Percentiles rank a stretch among this genome's conserved stretches.
Conservation (phyloP, 352 stramenopile genomes). For the Pythium aphanidermatum region DNA sequence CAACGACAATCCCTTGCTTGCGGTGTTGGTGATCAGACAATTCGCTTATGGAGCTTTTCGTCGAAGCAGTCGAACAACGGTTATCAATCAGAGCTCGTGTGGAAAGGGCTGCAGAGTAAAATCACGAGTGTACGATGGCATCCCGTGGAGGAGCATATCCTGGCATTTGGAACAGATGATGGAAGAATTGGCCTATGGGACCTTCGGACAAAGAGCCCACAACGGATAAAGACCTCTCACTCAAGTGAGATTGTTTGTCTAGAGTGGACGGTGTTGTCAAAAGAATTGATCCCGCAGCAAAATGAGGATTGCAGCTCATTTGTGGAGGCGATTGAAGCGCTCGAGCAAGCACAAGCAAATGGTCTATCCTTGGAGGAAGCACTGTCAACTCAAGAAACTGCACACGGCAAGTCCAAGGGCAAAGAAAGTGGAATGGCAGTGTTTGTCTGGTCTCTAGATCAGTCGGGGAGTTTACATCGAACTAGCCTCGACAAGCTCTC, state of each 20-base stretch:
- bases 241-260: conserved; percentile 31
- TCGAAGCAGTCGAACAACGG: conserved; percentile 1
- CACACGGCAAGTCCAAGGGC: not conserved
- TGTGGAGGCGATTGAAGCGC: conserved; percentile 37
- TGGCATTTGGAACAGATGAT: conserved; percentile 74
- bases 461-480: conserved; percentile 1
- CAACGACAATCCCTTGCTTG: conserved; percentile 27
- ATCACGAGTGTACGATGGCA: conserved; percentile 64
- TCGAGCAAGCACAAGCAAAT: conserved; percentile 42
- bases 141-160: conserved; percentile 35
- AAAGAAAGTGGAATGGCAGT: conserved; percentile 9
- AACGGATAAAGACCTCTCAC: conserved; percentile 42
- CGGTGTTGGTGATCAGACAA: conserved; percentile 68
- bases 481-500: conserved; percentile 11
- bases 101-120: conserved; percentile 77
- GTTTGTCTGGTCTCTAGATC: conserved; percentile 48
- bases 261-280: conserved; percentile 28
- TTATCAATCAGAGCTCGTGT: conserved; percentile 46
- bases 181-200: conserved; percentile 58
- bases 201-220: conserved; percentile 41
- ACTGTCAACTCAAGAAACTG: conserved; percentile 25
- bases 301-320: conserved; percentile 20
- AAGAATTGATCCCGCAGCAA: not conserved
- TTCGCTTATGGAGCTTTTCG: conserved; percentile 53
- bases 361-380: conserved; percentile 47